Conservation (phyloP, 176 grass and related monocot genomes). For the Carex littledalei region DNA sequence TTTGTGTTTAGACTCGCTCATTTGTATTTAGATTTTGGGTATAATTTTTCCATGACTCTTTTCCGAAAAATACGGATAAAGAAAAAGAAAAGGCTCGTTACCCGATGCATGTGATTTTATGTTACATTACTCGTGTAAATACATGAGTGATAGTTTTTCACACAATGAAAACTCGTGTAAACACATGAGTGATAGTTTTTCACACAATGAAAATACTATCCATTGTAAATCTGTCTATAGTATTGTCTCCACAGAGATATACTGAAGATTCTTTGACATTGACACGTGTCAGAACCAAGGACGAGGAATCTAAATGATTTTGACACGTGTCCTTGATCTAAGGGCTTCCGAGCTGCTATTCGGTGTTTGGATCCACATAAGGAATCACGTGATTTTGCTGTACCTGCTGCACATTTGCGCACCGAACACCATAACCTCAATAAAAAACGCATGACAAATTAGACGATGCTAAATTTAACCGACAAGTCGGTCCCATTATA, state of each 20-base stretch:
- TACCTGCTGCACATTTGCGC: background rate
- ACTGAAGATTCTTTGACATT: background rate
- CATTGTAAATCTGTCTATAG: background rate
- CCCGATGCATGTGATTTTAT: background rate
- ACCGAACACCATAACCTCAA: constrained; percentile 4
- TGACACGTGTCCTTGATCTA: background rate
- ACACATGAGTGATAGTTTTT: background rate
- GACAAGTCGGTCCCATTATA: background rate
- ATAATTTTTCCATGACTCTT: background rate
- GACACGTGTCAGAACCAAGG: background rate
- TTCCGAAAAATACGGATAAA: background rate
- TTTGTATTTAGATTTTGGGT: too few species aligned
- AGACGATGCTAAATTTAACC: background rate
- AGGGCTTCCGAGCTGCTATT: background rate
- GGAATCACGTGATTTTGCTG: background rate
- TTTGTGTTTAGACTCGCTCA: too few species aligned
- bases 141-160: background rate
- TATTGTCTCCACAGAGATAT: background rate
- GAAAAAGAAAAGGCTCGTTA: background rate
- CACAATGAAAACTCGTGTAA: background rate
- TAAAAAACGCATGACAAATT: background rate
- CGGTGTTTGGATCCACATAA: background rate
- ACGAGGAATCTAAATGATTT: background rate
- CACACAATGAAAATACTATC: background rate
- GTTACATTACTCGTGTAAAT: background rate